Percentiles rank a stretch among this genome's conserved stretches.
These are phyloP conservation scores for Nannochloris sp. DNA, from an alignment of 139 green algal genomes.

Conservation along the genomic window DNA sequence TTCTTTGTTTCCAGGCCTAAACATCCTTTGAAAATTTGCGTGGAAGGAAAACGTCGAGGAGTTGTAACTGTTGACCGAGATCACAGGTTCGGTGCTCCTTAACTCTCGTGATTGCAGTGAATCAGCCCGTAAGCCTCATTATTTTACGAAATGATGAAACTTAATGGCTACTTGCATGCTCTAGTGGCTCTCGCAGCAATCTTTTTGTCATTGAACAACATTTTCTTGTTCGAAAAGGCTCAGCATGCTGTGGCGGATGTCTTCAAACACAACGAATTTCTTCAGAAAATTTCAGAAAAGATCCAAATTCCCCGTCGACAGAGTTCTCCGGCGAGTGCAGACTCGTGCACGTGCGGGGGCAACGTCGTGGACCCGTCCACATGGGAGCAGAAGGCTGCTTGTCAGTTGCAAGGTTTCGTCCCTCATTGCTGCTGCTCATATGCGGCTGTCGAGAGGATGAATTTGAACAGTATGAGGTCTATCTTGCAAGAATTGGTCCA, in stretches of 20 bases:
- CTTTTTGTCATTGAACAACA: conserved; percentile 4
- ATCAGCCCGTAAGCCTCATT: too few relatives aligned
- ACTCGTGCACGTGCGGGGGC: background rate
- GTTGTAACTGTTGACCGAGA: too few relatives aligned
- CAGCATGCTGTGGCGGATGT: background rate
- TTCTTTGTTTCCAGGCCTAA: too few relatives aligned
- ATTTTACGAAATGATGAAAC: background rate
- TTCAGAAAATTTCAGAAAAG: too few relatives aligned
- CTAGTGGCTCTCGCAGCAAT: background rate
- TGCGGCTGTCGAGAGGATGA: conserved; percentile 57
- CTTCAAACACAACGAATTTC: too few relatives aligned
- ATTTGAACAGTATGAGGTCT: conserved; percentile 47
- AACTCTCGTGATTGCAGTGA: too few relatives aligned
- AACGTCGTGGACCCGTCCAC: too few relatives aligned
- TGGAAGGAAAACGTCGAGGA: too few relatives aligned
- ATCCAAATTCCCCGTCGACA: too few relatives aligned
- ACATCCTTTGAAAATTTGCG: too few relatives aligned
- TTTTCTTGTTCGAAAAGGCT: background rate
- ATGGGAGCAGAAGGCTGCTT: background rate
- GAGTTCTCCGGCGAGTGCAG: background rate
- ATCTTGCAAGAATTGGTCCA: conserved; percentile 55
- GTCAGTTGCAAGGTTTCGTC: conserved; percentile 9
- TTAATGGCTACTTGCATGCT: background rate
- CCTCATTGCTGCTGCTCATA: conserved; percentile 55
- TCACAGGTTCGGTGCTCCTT: too few relatives aligned